Percentiles rank a stretch among this genome's conserved stretches.
Conservation (phyloP, 1,139 yeast species). For the Protomyces inouyei region DNA sequence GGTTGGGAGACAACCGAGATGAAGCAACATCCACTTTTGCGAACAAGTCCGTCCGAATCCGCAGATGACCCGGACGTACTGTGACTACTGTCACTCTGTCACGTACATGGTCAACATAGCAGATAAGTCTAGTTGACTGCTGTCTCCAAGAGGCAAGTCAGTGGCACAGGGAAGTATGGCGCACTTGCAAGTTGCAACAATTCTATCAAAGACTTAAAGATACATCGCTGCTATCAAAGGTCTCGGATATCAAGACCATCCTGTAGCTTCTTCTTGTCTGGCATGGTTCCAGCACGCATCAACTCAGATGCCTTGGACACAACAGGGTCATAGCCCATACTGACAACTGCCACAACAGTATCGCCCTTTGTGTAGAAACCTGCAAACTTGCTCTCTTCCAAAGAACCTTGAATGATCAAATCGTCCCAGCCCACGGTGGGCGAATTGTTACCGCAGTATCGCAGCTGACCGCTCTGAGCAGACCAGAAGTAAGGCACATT, state of each 20-base stretch:
- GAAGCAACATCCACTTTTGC: too few species aligned
- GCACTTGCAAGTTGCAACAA: too few species aligned
- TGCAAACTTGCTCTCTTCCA: slow-evolving; percentile 28
- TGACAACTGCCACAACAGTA: slow-evolving; percentile 28
- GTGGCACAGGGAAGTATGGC: too few species aligned
- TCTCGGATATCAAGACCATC: slow-evolving; percentile 27
- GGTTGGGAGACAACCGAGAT: too few species aligned
- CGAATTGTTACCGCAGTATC: slow-evolving; percentile 30
- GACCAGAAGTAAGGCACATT: slow-evolving; percentile 31
- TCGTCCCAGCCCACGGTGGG: slow-evolving; percentile 29
- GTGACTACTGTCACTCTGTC: too few species aligned
- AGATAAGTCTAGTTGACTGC: too few species aligned
- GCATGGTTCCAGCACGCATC: slow-evolving; percentile 28
- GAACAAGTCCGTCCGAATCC: too few species aligned
- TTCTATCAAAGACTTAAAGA: too few species aligned
- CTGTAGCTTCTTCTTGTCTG: slow-evolving; percentile 27
- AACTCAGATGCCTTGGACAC: slow-evolving; percentile 28
- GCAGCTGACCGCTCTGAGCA: slow-evolving; percentile 29
- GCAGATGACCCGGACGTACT: too few species aligned
- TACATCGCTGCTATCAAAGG: not conserved
- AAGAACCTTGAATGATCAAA: slow-evolving; percentile 26
- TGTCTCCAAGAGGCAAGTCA: too few species aligned
- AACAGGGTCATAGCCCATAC: slow-evolving; percentile 29
- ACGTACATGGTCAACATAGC: too few species aligned
- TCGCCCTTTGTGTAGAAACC: slow-evolving; percentile 29